Base-by-base conservation (phyloP, 2,329 filamentous ascomycete genomes). In the Epichloe bromicola region DNA sequence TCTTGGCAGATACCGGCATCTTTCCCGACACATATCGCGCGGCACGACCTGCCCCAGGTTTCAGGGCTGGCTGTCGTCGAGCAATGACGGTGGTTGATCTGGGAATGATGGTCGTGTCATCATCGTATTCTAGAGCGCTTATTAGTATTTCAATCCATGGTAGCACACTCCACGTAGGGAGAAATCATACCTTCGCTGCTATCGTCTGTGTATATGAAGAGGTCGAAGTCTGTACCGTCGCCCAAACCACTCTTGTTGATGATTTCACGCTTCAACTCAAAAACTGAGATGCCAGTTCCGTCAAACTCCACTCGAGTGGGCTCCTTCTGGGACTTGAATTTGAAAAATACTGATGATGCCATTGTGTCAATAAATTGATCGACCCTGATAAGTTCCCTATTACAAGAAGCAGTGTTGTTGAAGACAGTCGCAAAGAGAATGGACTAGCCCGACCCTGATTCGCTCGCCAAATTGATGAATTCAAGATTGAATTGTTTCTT, bases 261-360 rank as follows among this genome's bases (percentile, higher is more conserved):
- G 64, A 98, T 98, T 72, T 97, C 93, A 74, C 91, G 86, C 74
- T 98, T 98, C 65, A 98, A 78, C 67, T 98, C 94, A 71, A 97
- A 98, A 57, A 97, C 93, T 55, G 91, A 95, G 65, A 97, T 95
- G 69, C 88, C 88, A 61, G 91, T 96, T 65, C 93, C 93, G 70
- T 98, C 91, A 69, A 98, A 97, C 64, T 90, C 87, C 62, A 98
- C 89, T 64, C 90, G 83, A 52, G 88, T 88, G 54, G 89, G 88
- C 66, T 97, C 93, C 74, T 89, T 96, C 67, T 94, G 89, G 60
- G 91, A 97, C 74, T 96, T 97, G 83, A 98, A 98, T 74, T 95
- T 95, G 86, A 96, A 98, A 73, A 96, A 97, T 65, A 98, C 93
- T 59, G 90, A 97, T 52, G 93, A 95, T 66, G 88, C 82, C 90